phyloP scores from a whole-genome alignment of 2,329 filamentous ascomycete genomes.

The Aspergillus brasiliensis region DNA sequence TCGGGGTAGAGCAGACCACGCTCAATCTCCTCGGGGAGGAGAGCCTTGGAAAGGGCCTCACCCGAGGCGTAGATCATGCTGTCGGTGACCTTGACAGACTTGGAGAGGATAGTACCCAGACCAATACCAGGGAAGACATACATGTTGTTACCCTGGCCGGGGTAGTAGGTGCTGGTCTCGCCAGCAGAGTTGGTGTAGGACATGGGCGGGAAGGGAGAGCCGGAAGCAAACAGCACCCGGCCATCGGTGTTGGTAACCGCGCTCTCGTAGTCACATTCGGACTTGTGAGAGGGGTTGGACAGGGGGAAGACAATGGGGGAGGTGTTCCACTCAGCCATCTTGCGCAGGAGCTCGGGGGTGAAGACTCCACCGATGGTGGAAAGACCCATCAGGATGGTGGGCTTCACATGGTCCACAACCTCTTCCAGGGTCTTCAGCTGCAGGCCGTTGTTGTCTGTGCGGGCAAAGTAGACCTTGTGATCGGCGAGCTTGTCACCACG shows the following conservation, averaged over 20 bases:
- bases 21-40: constrained; percentile 79
- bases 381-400: constrained; percentile 89
- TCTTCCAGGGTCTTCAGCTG: constrained; percentile 79
- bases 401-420: constrained; percentile 92
- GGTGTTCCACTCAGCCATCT: constrained; percentile 65
- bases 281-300: constrained; percentile 94
- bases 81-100: constrained; percentile 83
- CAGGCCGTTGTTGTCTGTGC: constrained; percentile 65
- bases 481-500: constrained; percentile 91
- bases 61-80: constrained; percentile 97
- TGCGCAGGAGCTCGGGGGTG: constrained; percentile 78
- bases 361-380: constrained; percentile 95
- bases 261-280: constrained; percentile 95
- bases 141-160: constrained; percentile 78
- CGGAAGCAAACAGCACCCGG: constrained; percentile 88
- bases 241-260: constrained; percentile 90
- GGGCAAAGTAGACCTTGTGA: constrained; percentile 73
- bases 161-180: constrained; percentile 67
- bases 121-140: constrained; percentile 98
- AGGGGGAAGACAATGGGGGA: constrained; percentile 93
- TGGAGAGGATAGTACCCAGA: constrained; percentile 87
- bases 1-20: constrained; percentile 87
- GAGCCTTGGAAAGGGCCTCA: constrained; percentile 72
- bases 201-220: constrained; percentile 82
- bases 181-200: constrained; percentile 63